Conservation (phyloP, 768 basidiomycete species). For the Clitopilus passeckerianus region DNA sequence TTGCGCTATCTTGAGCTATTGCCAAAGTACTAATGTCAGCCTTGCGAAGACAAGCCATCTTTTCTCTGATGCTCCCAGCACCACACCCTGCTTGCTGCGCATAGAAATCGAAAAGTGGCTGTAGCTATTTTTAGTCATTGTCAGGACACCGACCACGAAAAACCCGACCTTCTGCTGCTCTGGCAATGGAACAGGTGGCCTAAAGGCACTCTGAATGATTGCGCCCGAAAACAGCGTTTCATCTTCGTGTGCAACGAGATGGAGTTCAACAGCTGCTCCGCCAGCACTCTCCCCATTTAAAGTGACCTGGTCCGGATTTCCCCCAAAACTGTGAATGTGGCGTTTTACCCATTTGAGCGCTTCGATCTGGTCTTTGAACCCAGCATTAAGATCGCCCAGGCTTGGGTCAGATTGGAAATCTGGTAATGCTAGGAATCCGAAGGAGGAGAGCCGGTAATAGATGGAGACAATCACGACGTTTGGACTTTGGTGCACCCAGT, state of each 20-base stretch:
- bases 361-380: conserved; percentile 55
- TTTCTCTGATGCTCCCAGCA: conserved; percentile 14
- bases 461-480: conserved; percentile 61
- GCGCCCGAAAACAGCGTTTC: conserved; percentile 42
- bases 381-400: conserved; percentile 47
- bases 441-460: conserved; percentile 58
- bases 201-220: conserved; percentile 59
- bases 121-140: background rate
- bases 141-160: background rate
- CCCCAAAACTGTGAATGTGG: conserved; percentile 60
- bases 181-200: conserved; percentile 44
- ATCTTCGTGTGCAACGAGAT: conserved; percentile 40
- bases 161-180: conserved; percentile 45
- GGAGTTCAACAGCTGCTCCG: conserved; percentile 51
- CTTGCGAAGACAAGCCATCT: conserved; percentile 45
- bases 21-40: conserved; percentile 48
- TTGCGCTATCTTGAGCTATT: conserved; percentile 47
- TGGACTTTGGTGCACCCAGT: conserved; percentile 60
- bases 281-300: conserved; percentile 63
- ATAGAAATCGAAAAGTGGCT: conserved; percentile 53
- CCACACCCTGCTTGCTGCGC: conserved; percentile 46
- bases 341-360: conserved; percentile 62
- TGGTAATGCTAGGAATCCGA: conserved; percentile 58
- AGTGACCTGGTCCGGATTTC: conserved; percentile 51
- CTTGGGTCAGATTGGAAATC: conserved; percentile 29